Conservation (phyloP, 2,329 filamentous ascomycete genomes). For the Knufia petricola region DNA sequence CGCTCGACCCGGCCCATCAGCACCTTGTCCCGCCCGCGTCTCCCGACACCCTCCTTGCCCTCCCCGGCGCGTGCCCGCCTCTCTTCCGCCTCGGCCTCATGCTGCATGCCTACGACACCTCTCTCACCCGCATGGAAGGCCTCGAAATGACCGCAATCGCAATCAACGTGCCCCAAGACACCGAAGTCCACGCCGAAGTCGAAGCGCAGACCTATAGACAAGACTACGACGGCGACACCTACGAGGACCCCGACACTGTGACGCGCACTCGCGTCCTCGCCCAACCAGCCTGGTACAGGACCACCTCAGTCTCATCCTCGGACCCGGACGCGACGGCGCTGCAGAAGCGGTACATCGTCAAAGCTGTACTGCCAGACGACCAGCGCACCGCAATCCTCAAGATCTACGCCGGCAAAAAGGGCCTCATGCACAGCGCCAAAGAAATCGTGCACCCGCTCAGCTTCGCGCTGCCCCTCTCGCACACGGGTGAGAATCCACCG, state of each 20-base stretch:
- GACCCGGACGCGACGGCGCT: conserved; percentile 16
- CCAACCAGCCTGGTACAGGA: conserved; percentile 83
- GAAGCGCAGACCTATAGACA: conserved; percentile 71
- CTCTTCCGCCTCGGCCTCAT: conserved; percentile 77
- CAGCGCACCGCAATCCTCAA: conserved; percentile 82
- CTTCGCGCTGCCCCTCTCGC: conserved; percentile 78
- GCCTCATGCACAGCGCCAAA: conserved; percentile 94
- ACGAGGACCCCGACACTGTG: conserved; percentile 73
- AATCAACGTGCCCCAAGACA: conserved; percentile 75
- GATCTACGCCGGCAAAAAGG: conserved; percentile 86
- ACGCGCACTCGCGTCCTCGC: conserved; percentile 77
- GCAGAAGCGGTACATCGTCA: conserved; percentile 84
- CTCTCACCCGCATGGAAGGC: conserved; percentile 73
- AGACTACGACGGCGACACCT: conserved; percentile 82
- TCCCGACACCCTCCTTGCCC: conserved; percentile 72
- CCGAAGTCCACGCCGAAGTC: conserved; percentile 87
- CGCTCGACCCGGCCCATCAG: conserved; percentile 76
- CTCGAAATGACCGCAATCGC: conserved; percentile 88
- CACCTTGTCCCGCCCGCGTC: conserved; percentile 84
- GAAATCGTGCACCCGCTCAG: conserved; percentile 90
- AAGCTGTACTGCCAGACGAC: conserved; percentile 82
- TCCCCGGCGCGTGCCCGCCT: conserved; percentile 75
- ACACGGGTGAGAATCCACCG: conserved; percentile 82
- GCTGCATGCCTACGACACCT: conserved; percentile 85
- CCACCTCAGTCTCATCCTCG: conserved; percentile 32